These are phyloP conservation scores for Globisporangium ultimum DNA, from an alignment of 352 stramenopile species.

Conservation along the genomic window DNA sequence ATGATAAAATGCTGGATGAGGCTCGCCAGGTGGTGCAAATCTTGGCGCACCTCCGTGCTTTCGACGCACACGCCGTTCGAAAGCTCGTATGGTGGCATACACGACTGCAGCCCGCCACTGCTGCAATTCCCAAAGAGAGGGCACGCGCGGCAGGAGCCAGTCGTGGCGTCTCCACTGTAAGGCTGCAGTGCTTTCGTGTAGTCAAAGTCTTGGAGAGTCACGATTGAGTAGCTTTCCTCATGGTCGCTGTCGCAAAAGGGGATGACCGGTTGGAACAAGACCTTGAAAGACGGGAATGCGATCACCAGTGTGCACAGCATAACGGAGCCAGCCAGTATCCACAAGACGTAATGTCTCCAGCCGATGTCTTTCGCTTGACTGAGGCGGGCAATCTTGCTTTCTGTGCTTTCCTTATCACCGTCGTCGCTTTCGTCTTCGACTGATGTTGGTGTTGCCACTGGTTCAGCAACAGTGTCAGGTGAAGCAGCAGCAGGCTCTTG, in stretches of 20 bases:
- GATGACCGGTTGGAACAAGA: conserved; percentile 26
- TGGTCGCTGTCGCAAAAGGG: conserved; percentile 48
- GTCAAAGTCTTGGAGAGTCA: conserved; percentile 29
- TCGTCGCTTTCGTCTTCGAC: conserved; percentile 11
- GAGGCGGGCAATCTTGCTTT: conserved; percentile 26
- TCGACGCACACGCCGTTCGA: conserved; percentile 51
- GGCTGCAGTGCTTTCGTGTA: conserved; percentile 46
- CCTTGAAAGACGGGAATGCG: conserved; percentile 31
- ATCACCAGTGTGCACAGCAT: conserved; percentile 43
- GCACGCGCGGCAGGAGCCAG: conserved; percentile 40
- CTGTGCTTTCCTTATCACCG: conserved; percentile 19
- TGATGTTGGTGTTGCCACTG: not conserved
- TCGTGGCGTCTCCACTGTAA: conserved; percentile 25
- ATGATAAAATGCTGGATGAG: conserved; percentile 47
- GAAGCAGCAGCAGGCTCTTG: not conserved
- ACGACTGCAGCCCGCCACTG: conserved; percentile 43
- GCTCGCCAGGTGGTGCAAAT: conserved; percentile 38
- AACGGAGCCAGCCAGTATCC: conserved; percentile 27
- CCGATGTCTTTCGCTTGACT: conserved; percentile 35
- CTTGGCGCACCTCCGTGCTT: conserved; percentile 42
- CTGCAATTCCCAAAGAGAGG: conserved; percentile 59
- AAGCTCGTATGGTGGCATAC: conserved; percentile 42
- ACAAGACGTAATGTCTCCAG: conserved; percentile 34
- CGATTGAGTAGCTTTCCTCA: conserved; percentile 26
- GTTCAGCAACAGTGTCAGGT: not conserved